Base-by-base conservation (phyloP, 2,329 filamentous ascomycete species). In the Ceratocystis destructans region DNA sequence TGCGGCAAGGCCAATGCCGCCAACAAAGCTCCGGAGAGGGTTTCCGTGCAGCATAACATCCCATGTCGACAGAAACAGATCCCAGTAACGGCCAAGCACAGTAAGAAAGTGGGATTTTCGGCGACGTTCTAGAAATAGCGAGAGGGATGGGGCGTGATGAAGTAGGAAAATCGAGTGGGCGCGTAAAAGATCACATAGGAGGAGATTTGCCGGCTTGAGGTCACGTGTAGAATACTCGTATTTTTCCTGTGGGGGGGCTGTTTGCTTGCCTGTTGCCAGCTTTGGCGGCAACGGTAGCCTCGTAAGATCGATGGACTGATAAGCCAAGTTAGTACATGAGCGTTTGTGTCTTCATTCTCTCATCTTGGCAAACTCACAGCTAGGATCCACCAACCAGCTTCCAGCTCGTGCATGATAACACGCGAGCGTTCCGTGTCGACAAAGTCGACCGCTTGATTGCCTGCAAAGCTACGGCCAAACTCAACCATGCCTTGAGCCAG, bases 401-500 rank as follows among this genome's bases (percentile, higher is more conserved):
- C 93, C 70, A 99, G 77, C 77, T 99, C 91, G 71, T 90, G 85
- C 57, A 96, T 78, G 44, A 97, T 81, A 44, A 96, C 87, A 41
- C 92, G 84, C 62, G 87, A 86, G 78, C 89, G 94, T 71, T 96
- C 89, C 0, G 94, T 97, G 73, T 99, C 94, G 68, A 99, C 87
- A 8, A 86, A 85, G 72, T 96, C 90, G 48, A 96, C 83, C 1
- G 89, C 75, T 70, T 86, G 81, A 68, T 87, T 89, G 69, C 84
- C 82, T 1, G 92, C 88, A 76, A 99, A 99, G 71, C 86, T 92
- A 73, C 86, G 87, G 72, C 89, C 89, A 77, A 99, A 99, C 74
- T 87, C 89, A 68, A 96, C 87, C 87, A 97, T 96, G 73, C 92
- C 94, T 78, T 99, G 94, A 50, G 94, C 94, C 69, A 99, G 84